A percentile compares a stretch with the other conserved stretches of the same genome.
Evolutionary conservation across 345 rosid genomes (phyloP).

Genomic region (Adansonia digitata): DNA sequence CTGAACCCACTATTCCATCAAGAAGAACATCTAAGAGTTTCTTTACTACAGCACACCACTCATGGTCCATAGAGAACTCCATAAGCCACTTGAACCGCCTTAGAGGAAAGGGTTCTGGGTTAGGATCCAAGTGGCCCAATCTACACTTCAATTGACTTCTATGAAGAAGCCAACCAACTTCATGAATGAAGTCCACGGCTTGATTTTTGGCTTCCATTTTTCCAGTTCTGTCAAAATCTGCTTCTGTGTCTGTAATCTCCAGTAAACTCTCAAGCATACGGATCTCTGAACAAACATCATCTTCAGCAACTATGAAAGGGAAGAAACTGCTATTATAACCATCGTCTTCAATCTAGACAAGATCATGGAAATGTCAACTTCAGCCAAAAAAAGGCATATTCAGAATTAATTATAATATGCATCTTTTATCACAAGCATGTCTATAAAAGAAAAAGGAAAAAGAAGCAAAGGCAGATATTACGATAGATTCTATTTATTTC

Average conservation of each 20-base stretch:
- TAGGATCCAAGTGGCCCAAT: constrained; percentile 60
- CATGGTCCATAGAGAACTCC: constrained; percentile 92
- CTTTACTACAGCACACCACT: constrained; percentile 92
- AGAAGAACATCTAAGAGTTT: constrained; percentile 69
- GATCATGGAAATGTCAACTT: constrained; percentile 22
- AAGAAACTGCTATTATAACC: constrained; percentile 84
- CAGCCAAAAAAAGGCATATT: background rate
- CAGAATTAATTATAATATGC: background rate
- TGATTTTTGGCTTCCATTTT: constrained; percentile 48
- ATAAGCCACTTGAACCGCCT: constrained; percentile 81
- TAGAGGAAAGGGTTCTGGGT: constrained; percentile 54
- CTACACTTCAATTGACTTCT: constrained; percentile 61
- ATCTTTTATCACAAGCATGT: background rate
- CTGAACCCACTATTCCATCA: constrained; percentile 61
- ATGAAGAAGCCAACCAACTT: constrained; percentile 97
- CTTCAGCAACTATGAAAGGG: constrained; percentile 90
- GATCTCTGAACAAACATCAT: constrained; percentile 82
- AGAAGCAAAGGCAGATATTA: background rate
- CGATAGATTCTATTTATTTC: background rate
- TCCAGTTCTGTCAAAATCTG: constrained; percentile 23
- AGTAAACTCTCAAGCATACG: constrained; percentile 63
- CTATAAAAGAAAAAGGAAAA: background rate
- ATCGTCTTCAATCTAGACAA: constrained; percentile 81
- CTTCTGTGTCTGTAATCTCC: constrained; percentile 57
- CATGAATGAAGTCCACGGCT: constrained; percentile 91